Evolutionary conservation across 2,329 filamentous ascomycete species (phyloP).

Genomic region (Penicillium sp.): DNA sequence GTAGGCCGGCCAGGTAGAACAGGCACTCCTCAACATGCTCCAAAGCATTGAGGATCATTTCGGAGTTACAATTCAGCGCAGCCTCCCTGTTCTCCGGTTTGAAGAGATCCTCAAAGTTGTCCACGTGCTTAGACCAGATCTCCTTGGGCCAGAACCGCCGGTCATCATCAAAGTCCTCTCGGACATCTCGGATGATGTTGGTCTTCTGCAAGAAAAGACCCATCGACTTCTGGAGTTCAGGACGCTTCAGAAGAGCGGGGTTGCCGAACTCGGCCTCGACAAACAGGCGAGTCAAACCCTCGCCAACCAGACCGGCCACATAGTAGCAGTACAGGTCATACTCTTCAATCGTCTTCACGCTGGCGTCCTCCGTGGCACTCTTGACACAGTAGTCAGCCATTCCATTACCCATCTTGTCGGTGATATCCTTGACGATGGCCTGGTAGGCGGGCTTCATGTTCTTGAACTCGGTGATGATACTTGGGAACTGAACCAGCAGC

Average conservation of each 20-base stretch:
- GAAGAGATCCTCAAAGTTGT: constrained; percentile 87
- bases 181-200: constrained; percentile 96
- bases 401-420: constrained; percentile 92
- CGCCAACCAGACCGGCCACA: constrained; percentile 96
- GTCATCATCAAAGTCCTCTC: constrained; percentile 84
- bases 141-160: constrained; percentile 93
- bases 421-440: constrained; percentile 88
- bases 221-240: constrained; percentile 89
- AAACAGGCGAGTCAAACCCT: constrained; percentile 87
- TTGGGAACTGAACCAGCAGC: constrained; percentile 87
- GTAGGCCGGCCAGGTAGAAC: constrained; percentile 95
- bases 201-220: constrained; percentile 97
- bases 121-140: constrained; percentile 95
- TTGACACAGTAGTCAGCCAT: constrained; percentile 96
- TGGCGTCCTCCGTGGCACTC: constrained; percentile 75
- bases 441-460: constrained; percentile 83
- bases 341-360: constrained; percentile 79
- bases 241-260: constrained; percentile 74
- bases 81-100: constrained; percentile 73
- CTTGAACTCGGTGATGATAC: constrained; percentile 82
- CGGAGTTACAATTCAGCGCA: constrained; percentile 82
- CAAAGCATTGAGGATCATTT: constrained; percentile 91
- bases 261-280: constrained; percentile 86
- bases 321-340: constrained; percentile 99
- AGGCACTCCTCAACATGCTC: constrained; percentile 87